phyloP scores from a whole-genome alignment of 176 grass and related monocot species.

The Calamus simplicifolius region DNA sequence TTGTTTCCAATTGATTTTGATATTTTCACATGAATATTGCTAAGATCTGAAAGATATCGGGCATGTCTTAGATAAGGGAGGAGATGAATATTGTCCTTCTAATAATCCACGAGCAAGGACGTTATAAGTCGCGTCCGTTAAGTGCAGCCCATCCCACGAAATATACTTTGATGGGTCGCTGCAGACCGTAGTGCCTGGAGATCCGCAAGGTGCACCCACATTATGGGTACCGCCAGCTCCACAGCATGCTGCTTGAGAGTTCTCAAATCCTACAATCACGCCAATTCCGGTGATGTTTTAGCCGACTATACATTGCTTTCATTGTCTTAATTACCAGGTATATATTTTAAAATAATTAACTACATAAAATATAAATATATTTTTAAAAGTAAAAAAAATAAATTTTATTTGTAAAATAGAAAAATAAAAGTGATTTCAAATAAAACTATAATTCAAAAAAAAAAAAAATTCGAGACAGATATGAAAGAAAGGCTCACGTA shows the following conservation, averaged over 20 bases:
- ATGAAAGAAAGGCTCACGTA: neutral
- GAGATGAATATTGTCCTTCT: slow-evolving; percentile 51
- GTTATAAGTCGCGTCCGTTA: slow-evolving; percentile 71
- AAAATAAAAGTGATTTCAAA: neutral
- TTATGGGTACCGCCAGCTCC: slow-evolving; percentile 58
- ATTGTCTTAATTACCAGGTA: too few species aligned
- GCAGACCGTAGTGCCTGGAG: slow-evolving; percentile 49
- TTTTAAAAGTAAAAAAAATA: too few species aligned
- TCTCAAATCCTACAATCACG: slow-evolving; percentile 56
- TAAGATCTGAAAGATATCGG: too few species aligned
- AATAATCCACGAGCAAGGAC: slow-evolving; percentile 61
- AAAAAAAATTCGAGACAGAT: too few species aligned
- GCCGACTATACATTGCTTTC: too few species aligned
- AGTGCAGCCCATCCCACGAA: slow-evolving; percentile 86
- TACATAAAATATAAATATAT: too few species aligned
- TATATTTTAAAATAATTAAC: too few species aligned
- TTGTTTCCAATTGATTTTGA: too few species aligned
- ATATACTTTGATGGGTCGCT: slow-evolving; percentile 60
- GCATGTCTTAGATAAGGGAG: slow-evolving; percentile 64
- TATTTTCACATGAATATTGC: too few species aligned
- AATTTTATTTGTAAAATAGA: too few species aligned
- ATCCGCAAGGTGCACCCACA: slow-evolving; percentile 67
- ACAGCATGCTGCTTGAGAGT: slow-evolving; percentile 61
- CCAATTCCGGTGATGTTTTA: too few species aligned
- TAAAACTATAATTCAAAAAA: neutral